These are phyloP conservation scores for Podosphaera aphanis DNA, from an alignment of 2,329 filamentous ascomycete species.

Conservation along the genomic window DNA sequence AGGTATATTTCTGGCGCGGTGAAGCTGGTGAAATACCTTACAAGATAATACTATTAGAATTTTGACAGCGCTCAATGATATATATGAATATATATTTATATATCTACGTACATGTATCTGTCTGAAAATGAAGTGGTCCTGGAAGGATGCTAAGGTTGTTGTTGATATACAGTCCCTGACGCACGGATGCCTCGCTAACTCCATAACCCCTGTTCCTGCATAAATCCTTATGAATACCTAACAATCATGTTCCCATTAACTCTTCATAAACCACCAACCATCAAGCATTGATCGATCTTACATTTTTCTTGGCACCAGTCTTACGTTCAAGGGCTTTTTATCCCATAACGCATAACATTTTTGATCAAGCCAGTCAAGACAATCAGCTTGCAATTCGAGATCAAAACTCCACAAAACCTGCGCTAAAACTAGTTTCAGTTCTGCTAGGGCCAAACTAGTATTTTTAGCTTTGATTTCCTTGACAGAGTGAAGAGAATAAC, in stretches of 20 bases:
- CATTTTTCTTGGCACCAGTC: background rate
- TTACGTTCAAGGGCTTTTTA: conserved; percentile 2
- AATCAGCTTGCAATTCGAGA: conserved; percentile 3
- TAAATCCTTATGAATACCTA: background rate
- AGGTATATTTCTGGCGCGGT: no score
- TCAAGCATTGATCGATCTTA: background rate
- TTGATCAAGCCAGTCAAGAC: conserved; percentile 1
- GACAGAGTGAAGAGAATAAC: background rate
- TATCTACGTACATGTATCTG: no score
- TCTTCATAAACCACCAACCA: no score
- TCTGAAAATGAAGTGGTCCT: no score
- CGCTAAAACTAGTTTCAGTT: conserved; percentile 8
- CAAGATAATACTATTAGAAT: no score
- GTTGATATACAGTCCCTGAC: no score
- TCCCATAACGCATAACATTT: conserved; percentile 4
- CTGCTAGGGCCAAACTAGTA: conserved; percentile 4
- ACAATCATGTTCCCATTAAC: background rate
- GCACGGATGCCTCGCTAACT: no score
- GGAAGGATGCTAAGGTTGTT: no score
- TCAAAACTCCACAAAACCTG: conserved; percentile 11
- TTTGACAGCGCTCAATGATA: no score
- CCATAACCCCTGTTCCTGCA: background rate
- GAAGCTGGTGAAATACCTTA: no score
- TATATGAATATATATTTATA: no score
- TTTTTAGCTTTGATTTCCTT: background rate